Evolutionary conservation across 129 eudicot species (phyloP), one percentile per base, ranked within the genome.

Genomic region (Artemisia argyi): DNA sequence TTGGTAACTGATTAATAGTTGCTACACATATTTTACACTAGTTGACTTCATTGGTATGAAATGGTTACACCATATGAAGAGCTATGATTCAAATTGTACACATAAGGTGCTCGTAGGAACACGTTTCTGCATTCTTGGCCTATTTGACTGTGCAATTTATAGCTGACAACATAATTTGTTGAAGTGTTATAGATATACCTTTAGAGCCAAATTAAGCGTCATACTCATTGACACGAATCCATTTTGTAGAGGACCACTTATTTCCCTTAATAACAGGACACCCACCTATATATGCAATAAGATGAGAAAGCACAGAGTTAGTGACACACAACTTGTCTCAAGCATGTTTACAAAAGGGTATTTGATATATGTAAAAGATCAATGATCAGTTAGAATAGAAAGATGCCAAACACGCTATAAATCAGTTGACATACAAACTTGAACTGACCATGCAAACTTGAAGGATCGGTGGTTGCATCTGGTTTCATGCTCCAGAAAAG

Each of bases 401-500:
- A 50, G 55, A 0, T 50, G 16, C n/a, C 1, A 50, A 5, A 50
- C 16, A 3, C 32, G 3, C 3, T 30, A 30, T 30, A 30, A 30
- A 30, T 30, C 35, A 30, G 6, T 30, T 30, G 32, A 3, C 32
- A 28, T 28, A 28, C 32, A 28, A 30, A 30, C 35, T 3, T 30
- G 16, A 63, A 63, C 50, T n/a, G 24, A 63, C 68, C 68, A 35
- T 63, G 24, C 49, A 63, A 63, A 63, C 68, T 63, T 35, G 68
- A 63, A 63, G 49, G 13, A 35, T 63, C 68, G n/a, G 50, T 7
- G 42, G 68, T 30, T 5, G 50, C 68, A 63, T 63, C 68, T 15
- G 68, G 68, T 63, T 63, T 63, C 49, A 63, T 63, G 68, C 49
- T 63, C 68, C 68, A 63, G 50, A 63, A 63, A 63, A 63, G 50